Conservation (phyloP, 768 basidiomycete genomes). For the Termitomyces heimii region DNA sequence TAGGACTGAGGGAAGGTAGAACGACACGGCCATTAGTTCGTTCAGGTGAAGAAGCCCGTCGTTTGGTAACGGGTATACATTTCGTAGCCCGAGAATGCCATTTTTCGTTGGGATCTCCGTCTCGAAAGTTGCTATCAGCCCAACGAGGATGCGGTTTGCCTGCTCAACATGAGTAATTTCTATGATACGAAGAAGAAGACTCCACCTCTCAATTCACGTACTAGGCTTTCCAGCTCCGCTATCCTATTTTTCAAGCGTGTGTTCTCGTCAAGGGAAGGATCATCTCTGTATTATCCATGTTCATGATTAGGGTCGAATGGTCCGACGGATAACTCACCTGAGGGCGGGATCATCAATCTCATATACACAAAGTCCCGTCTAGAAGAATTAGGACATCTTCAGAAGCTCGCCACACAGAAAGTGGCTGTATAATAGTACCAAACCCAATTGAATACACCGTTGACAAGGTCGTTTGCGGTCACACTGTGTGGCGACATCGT, state of each 20-base stretch:
- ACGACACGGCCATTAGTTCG: slow-evolving; percentile 32
- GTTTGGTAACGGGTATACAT: slow-evolving; percentile 43
- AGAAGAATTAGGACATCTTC: slow-evolving; percentile 1
- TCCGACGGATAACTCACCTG: slow-evolving; percentile 37
- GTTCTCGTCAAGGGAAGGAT: slow-evolving; percentile 82
- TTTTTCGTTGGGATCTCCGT: slow-evolving; percentile 77
- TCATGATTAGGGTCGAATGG: slow-evolving; percentile 1
- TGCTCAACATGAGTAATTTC: slow-evolving; percentile 20
- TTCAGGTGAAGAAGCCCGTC: slow-evolving; percentile 30
- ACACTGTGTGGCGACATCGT: slow-evolving; percentile 45
- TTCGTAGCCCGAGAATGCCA: slow-evolving; percentile 84
- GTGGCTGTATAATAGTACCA: slow-evolving; percentile 40
- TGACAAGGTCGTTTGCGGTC: slow-evolving; percentile 90
- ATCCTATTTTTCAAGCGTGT: slow-evolving; percentile 83
- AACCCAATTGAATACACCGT: slow-evolving; percentile 82
- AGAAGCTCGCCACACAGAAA: background rate
- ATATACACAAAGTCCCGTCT: slow-evolving; percentile 94
- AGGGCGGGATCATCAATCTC: slow-evolving; percentile 88
- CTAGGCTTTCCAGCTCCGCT: slow-evolving; percentile 88
- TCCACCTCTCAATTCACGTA: slow-evolving; percentile 79
- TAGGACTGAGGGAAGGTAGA: slow-evolving; percentile 48
- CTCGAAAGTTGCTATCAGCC: slow-evolving; percentile 75
- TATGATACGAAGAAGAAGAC: slow-evolving; percentile 3
- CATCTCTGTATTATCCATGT: slow-evolving; percentile 47
- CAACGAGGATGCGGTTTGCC: slow-evolving; percentile 86